A percentile compares a stretch with the other conserved stretches of the same genome.
Evolutionary conservation across 352 stramenopile species (phyloP).

Genomic region (Phytophthora europaea): DNA sequence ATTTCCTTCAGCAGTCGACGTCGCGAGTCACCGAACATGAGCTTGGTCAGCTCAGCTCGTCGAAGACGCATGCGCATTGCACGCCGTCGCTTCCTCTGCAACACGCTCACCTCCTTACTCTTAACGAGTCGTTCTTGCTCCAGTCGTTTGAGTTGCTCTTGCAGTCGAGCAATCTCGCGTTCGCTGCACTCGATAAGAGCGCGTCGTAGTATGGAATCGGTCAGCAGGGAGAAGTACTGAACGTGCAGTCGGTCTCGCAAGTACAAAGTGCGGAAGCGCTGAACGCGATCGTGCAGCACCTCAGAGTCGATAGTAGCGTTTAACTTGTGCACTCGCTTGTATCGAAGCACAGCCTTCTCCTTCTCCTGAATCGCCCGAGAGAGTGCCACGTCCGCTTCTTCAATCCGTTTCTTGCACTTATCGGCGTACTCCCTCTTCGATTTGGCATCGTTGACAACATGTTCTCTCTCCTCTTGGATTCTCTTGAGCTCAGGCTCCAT

Average conservation of each 20-base stretch:
- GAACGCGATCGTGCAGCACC: constrained; percentile 70
- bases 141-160: constrained; percentile 44
- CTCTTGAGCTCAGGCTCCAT: constrained; percentile 58
- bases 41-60: constrained; percentile 56
- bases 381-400: constrained; percentile 46
- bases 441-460: constrained; percentile 66
- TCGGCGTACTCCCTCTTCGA: constrained; percentile 58
- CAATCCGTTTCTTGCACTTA: constrained; percentile 49
- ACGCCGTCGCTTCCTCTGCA: constrained; percentile 64
- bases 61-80: constrained; percentile 54
- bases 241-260: constrained; percentile 62
- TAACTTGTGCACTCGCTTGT: constrained; percentile 57
- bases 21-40: constrained; percentile 62
- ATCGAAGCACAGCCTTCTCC: constrained; percentile 41
- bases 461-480: constrained; percentile 57
- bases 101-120: constrained; percentile 53
- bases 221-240: constrained; percentile 70
- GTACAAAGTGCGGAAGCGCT: constrained; percentile 74
- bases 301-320: constrained; percentile 77
- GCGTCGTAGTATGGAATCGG: constrained; percentile 60
- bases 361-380: constrained; percentile 47
- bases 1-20: constrained; percentile 47
- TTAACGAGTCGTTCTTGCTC: constrained; percentile 59
- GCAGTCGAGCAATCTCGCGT: constrained; percentile 49
- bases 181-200: constrained; percentile 60